Evolutionary conservation across 2,329 filamentous ascomycete genomes (phyloP).

Genomic region (Verticillium dahliae): DNA sequence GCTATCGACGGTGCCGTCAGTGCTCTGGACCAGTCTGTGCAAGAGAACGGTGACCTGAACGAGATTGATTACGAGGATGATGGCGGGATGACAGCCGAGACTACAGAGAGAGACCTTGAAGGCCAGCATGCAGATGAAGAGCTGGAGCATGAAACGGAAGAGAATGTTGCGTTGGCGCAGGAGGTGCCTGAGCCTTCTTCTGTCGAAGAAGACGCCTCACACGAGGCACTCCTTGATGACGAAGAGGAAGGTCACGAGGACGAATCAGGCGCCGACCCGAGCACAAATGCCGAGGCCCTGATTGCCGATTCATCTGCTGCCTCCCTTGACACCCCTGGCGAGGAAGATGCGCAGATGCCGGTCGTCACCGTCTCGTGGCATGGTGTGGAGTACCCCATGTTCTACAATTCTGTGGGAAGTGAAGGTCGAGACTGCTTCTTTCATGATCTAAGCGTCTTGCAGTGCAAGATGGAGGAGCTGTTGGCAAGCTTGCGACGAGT

Average conservation of each 20-base stretch:
- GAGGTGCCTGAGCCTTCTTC: background rate
- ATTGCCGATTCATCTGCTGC: slow-evolving; percentile 6
- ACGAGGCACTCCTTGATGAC: slow-evolving; percentile 3
- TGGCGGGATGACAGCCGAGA: background rate
- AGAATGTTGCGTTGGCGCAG: background rate
- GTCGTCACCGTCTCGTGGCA: slow-evolving; percentile 35
- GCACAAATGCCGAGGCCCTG: slow-evolving; percentile 6
- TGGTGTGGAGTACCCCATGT: slow-evolving; percentile 35
- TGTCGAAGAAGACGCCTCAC: background rate
- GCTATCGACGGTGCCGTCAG: slow-evolving; percentile 10
- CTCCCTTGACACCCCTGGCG: slow-evolving; percentile 5
- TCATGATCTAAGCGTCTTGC: slow-evolving; percentile 31
- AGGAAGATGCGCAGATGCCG: slow-evolving; percentile 19
- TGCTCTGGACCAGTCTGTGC: background rate
- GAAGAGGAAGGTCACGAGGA: slow-evolving; percentile 1
- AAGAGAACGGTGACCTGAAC: slow-evolving; percentile 11
- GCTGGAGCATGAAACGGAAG: background rate
- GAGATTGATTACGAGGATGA: slow-evolving; percentile 22
- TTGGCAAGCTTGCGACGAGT: slow-evolving; percentile 37
- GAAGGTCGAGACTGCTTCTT: slow-evolving; percentile 38
- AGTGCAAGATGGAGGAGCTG: slow-evolving; percentile 36
- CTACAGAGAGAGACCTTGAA: background rate
- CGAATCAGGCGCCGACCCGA: slow-evolving; percentile 4
- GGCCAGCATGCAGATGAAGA: background rate
- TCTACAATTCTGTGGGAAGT: slow-evolving; percentile 18